These are phyloP conservation scores for Saturnispora sanitii DNA, from an alignment of 805 yeast species.

Conservation along the genomic window DNA sequence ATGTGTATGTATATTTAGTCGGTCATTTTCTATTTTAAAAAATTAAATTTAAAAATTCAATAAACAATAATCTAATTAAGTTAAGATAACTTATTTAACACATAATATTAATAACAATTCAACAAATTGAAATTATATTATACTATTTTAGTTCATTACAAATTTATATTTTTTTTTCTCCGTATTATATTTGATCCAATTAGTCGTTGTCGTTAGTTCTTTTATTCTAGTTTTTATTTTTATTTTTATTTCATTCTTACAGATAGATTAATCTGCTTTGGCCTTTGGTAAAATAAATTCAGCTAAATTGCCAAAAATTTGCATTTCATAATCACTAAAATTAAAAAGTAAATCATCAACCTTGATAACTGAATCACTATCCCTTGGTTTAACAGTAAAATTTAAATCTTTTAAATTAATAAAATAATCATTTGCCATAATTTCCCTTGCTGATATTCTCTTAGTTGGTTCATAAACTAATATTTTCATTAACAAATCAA, in stretches of 20 bases:
- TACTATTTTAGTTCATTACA: too few species aligned
- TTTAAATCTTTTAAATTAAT: slow-evolving; percentile 63
- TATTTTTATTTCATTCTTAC: too few species aligned
- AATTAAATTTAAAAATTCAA: not conserved
- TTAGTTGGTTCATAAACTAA: slow-evolving; percentile 84
- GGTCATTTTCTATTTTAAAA: not conserved
- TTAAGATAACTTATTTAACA: too few species aligned
- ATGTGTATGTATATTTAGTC: too few species aligned
- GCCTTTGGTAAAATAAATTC: slow-evolving; percentile 19
- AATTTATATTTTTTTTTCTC: too few species aligned
- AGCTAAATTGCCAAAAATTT: slow-evolving; percentile 22
- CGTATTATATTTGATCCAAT: too few species aligned
- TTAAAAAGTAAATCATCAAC: slow-evolving; percentile 44
- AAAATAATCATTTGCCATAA: slow-evolving; percentile 82
- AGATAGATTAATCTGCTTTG: too few species aligned
- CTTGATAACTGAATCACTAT: slow-evolving; percentile 28
- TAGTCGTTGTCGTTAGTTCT: slow-evolving; percentile 2
- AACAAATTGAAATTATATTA: not conserved
- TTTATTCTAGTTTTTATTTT: slow-evolving; percentile 3
- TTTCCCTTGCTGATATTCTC: slow-evolving; percentile 72
- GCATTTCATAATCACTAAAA: slow-evolving; percentile 56
- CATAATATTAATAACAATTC: too few species aligned
- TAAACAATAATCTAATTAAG: not conserved
- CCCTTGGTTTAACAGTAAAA: slow-evolving; percentile 29
- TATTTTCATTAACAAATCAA: slow-evolving; percentile 71